Evolutionary conservation across 2,329 filamentous ascomycete species (phyloP), one percentile per base, ranked within the genome.

Genomic region (Hymenoscyphus infarciens): DNA sequence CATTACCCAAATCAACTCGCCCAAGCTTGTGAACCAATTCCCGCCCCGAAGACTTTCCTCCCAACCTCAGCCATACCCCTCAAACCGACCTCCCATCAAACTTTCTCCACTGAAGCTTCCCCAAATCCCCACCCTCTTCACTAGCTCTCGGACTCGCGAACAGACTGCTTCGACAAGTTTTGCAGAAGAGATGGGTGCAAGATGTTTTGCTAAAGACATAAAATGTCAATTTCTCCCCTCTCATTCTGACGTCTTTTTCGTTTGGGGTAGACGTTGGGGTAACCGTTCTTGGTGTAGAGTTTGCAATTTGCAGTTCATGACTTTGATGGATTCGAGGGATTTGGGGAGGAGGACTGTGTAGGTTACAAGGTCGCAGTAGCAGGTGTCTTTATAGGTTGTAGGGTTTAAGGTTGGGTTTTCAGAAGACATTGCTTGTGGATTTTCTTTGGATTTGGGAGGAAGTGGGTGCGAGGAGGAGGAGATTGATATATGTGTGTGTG

Each of bases 241-340:
- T 33, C 45, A 60, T 27, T 19, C 5, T 45, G 6, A 60, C 31
- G 15, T 60, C 58, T n/a, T 60, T 60, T 55, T 7, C 49, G 35
- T 29, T 35, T 38, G 29, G 58, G 58, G 29, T 60, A 60, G 31
- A 60, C 49, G n/a, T 53, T 60, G 8, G 38, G 29, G 33, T 60
- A 60, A 29, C 58, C 58, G 29, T 60, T 60, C 19, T 60, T 60
- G 35, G 42, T 60, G 22, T 49, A 60, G 45, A 60, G 31, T 19
- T 16, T 53, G 31, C 42, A 60, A 11, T 60, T 60, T 60, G 15
- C 45, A 60, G 42, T 53, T 35, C 25, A 33, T 38, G 16, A 59
- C 57, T 38, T 52, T 33, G 15, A 53, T 53, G 16, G 15, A 10
- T 11, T 31, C n/a, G 29, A 59, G 42, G 11, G 57, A 45, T 27